Evolutionary conservation across 148 eudicot species (phyloP), one percentile per base, ranked within the genome.

Genomic region (Hydrangea macrophylla): DNA sequence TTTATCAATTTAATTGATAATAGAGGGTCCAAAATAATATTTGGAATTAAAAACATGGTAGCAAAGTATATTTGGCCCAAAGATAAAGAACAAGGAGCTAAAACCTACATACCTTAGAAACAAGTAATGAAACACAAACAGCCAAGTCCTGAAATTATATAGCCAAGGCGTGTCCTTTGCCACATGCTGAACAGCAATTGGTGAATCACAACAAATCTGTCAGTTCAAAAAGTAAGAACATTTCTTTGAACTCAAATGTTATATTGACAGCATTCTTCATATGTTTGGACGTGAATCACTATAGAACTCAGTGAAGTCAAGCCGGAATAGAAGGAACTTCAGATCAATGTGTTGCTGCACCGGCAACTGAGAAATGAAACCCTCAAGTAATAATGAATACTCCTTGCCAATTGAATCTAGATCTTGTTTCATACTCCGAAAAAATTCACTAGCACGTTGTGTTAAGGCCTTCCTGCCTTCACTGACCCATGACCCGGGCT

Each of bases 251-350:
- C n/a, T n/a, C n/a, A n/a, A n/a, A n/a, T n/a, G n/a, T n/a, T n/a
- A n/a, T n/a, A n/a, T n/a, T n/a, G n/a, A n/a, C n/a, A 57, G 23
- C 57, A 17, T 58, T 45, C 42, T 33, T n/a, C 30, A 65, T 26
- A 60, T 69, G 50, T 50, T 70, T 17, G 86, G 79, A 56, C n/a
- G n/a, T 71, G 80, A 73, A 60, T 80, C 82, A 71, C 89, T 83
- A 66, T 94, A 94, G 71, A 90, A 94, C 69, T 94, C 96, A 30
- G 96, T 90, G 69, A 94, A 94, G 74, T 90, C 97, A 55, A 94
- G 91, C 60, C 99, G 84, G 82, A 94, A 94, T 68, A 85, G 81
- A 32, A 94, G 95, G 83, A 94, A 94, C 81, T 94, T 94, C 78
- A 90, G 57, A 74, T 90, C 99, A 68, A 90, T 85, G 71, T 94